Evolutionary conservation across 768 basidiomycete genomes (phyloP).

Genomic region (Mycena galericulata): DNA sequence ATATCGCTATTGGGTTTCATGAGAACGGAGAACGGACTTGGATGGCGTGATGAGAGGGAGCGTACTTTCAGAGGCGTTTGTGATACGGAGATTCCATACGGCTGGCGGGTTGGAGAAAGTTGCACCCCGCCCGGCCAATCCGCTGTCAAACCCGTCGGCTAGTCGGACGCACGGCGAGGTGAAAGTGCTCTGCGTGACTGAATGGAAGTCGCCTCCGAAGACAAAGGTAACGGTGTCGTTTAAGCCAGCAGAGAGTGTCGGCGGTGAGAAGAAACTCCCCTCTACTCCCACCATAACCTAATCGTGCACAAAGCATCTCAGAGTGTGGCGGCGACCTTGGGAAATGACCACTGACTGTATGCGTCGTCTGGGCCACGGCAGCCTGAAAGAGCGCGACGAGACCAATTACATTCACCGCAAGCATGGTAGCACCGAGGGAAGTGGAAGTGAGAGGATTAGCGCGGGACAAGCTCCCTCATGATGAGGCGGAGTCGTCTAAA

Average conservation of each 20-base stretch:
- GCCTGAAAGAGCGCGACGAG: background rate
- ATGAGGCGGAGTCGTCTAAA: too few species aligned
- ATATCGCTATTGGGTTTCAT: conserved; percentile 41
- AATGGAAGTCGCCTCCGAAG: conserved; percentile 53
- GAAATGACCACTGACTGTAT: conserved; percentile 12
- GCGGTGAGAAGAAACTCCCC: conserved; percentile 56
- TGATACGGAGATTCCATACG: conserved; percentile 51
- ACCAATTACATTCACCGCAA: background rate
- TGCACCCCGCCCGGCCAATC: conserved; percentile 40
- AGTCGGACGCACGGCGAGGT: conserved; percentile 53
- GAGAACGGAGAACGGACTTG: background rate
- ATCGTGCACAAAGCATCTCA: background rate
- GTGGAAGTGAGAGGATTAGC: background rate
- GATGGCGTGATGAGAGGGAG: background rate
- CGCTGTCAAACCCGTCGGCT: conserved; percentile 55
- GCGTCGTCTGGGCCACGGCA: conserved; percentile 18
- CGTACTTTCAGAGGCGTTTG: conserved; percentile 45
- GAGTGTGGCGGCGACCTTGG: too few species aligned
- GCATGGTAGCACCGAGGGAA: background rate
- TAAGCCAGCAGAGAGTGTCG: conserved; percentile 42
- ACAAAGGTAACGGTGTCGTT: conserved; percentile 54
- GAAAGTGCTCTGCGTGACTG: conserved; percentile 53
- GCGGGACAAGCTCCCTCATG: background rate
- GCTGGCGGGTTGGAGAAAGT: conserved; percentile 36
- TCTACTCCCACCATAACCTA: conserved; percentile 54